These are phyloP conservation scores for Pleurotus eryngii DNA, from an alignment of 768 basidiomycete genomes.

Conservation along the genomic window DNA sequence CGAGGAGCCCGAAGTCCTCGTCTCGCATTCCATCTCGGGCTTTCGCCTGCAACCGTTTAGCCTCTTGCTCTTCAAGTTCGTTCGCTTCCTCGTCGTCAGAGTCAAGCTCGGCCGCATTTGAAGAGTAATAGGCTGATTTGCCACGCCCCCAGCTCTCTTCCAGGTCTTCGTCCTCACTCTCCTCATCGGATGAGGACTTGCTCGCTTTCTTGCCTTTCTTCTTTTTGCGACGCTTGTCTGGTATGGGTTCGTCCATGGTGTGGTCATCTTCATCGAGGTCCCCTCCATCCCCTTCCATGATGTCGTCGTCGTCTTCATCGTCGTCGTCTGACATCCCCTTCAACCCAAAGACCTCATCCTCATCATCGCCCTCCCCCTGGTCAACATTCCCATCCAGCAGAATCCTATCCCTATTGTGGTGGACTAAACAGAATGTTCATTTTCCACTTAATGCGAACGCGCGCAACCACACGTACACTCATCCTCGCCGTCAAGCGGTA, in stretches of 20 bases:
- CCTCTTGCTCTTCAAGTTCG: constrained; percentile 87
- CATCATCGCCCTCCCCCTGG: constrained; percentile 55
- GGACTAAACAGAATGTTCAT: constrained; percentile 44
- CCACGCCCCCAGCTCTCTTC: constrained; percentile 78
- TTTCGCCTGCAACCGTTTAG: constrained; percentile 73
- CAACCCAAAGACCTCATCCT: constrained; percentile 81
- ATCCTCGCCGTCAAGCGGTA: constrained; percentile 77
- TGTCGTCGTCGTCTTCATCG: constrained; percentile 42
- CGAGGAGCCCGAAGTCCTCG: constrained; percentile 82
- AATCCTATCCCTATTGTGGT: constrained; percentile 71
- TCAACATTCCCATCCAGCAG: constrained; percentile 61
- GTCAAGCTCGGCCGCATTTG: constrained; percentile 76
- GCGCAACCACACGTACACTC: constrained; percentile 50
- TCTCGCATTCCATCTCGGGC: constrained; percentile 67
- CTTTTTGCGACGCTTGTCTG: constrained; percentile 15
- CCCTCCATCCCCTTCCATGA: constrained; percentile 30
- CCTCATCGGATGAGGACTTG: constrained; percentile 18
- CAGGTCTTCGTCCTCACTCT: constrained; percentile 30
- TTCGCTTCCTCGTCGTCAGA: constrained; percentile 88
- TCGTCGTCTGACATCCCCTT: constrained; percentile 55
- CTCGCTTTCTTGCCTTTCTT: constrained; percentile 18
- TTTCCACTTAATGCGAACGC: not conserved
- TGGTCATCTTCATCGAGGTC: constrained; percentile 30
- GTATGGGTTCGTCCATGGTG: constrained; percentile 22
- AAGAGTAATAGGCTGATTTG: constrained; percentile 81